A percentile compares a stretch with the other conserved stretches of the same genome.
Evolutionary conservation across 2,329 filamentous ascomycete genomes (phyloP).

Genomic region (Sporothrix curviconia): DNA sequence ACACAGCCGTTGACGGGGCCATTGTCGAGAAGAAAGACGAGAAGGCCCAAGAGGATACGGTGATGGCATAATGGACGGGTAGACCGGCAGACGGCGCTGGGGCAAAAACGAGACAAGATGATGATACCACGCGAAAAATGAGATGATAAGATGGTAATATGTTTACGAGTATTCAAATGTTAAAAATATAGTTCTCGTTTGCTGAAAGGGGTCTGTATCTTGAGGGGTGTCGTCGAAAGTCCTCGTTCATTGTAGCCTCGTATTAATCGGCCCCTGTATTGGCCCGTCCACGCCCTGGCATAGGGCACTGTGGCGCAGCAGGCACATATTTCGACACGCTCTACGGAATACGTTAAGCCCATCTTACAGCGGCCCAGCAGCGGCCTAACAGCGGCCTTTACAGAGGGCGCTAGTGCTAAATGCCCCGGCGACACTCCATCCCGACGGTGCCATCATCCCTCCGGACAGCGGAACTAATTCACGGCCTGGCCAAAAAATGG

Average conservation of each 20-base stretch:
- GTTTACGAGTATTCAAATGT: not conserved
- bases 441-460: conserved; percentile 1
- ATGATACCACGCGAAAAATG: conserved; percentile 9
- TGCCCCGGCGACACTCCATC: not conserved
- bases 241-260: too few relatives aligned
- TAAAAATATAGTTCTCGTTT: too few relatives aligned
- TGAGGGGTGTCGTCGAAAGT: too few relatives aligned
- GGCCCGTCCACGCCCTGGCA: too few relatives aligned
- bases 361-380: not conserved
- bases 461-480: not conserved
- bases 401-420: too few relatives aligned
- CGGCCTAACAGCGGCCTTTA: not conserved
- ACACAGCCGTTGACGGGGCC: not conserved
- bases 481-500: not conserved
- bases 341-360: not conserved
- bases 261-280: not conserved
- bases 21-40: not conserved
- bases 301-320: not conserved
- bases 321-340: not conserved
- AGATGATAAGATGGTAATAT: too few relatives aligned
- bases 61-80: not conserved
- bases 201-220: too few relatives aligned
- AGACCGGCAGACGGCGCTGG: too few relatives aligned
- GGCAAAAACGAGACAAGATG: not conserved
- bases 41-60: not conserved